phyloP scores from a whole-genome alignment of 805 yeast genomes.

The Zygotorulaspora florentina region DNA sequence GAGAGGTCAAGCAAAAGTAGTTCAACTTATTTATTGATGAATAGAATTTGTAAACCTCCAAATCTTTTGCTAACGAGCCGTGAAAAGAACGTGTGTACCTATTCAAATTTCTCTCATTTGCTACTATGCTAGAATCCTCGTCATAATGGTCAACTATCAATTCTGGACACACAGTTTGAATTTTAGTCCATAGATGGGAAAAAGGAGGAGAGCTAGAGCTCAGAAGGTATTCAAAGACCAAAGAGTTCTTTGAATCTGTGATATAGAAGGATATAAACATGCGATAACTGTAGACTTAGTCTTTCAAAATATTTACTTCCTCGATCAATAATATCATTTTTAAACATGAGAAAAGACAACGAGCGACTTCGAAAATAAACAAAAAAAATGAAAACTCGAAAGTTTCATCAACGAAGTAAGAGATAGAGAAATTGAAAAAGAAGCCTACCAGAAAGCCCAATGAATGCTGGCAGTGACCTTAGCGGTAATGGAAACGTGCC shows the following conservation, averaged over 20 bases:
- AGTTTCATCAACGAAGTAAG: background rate
- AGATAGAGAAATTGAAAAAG: background rate
- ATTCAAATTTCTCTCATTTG: background rate
- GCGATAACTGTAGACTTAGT: background rate
- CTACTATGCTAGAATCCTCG: background rate
- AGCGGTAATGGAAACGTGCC: constrained; percentile 4
- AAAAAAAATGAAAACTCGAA: background rate
- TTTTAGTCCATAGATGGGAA: constrained; percentile 21
- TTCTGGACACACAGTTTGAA: constrained; percentile 24
- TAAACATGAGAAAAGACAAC: background rate
- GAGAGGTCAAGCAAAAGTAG: constrained; percentile 26
- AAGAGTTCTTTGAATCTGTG: constrained; percentile 23
- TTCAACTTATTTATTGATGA: constrained; percentile 22
- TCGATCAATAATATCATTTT: background rate
- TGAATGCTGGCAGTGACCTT: constrained; percentile 7
- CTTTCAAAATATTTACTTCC: background rate
- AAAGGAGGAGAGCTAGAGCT: constrained; percentile 30
- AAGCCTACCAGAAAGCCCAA: background rate
- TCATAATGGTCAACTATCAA: constrained; percentile 4
- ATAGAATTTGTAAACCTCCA: constrained; percentile 23
- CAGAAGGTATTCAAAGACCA: constrained; percentile 29
- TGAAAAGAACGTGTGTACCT: constrained; percentile 4
- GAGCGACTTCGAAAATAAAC: constrained; percentile 1
- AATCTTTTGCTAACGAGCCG: constrained; percentile 18
- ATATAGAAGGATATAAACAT: constrained; percentile 33